Evolutionary conservation across 225 moss, liverwort and hornwort species (phyloP), one percentile per base, ranked within the genome.

Genomic region (Bryoerythrophyllum caledonicum): DNA sequence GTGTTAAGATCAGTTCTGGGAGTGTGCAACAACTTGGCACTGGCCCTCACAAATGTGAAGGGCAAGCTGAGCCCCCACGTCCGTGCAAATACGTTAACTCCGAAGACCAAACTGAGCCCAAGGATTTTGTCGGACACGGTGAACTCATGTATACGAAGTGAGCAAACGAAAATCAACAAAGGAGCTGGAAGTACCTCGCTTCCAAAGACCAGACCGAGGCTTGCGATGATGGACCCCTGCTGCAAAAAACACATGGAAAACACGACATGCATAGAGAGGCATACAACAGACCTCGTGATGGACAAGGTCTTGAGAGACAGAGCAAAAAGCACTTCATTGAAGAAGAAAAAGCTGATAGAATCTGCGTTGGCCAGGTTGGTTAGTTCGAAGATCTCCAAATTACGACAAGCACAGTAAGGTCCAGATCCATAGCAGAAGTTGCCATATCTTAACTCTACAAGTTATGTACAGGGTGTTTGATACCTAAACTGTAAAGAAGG

Each of bases 1-100:
- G 79, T 84, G 37, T 25, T 87, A 28, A 82, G 70, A 56, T 84
- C 84, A 20, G 79, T 84, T 48, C 59, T 84, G 1, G 79, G 79
- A 62, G 81, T 87, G 5, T 87, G 87, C 79, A 82, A 87, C 75
- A 84, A 84, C 77, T 74, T 87, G 20, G 87, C 84, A 32, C 34
- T 76, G 66, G 79, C 87, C 44, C 79, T 87, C 23, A 77, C 87
- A 26, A 71, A 77, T 34, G 87, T 87, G 51, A 82, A 77, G 43
- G 64, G 82, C 38, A 84, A 84, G 71, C 81, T 87, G 37, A 58
- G 68, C 38, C 69, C 84, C 34, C 75, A 71, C 24, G 73, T 81
- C 19, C 72, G 71, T 43, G 64, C 70, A 7, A 77, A 77, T 46
- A 16, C 65, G 21, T 20, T 61, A 38, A 74, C 54, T 54, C 46